Conservation (phyloP, 306 rosid genomes). For the Sechiopsis laciniata region DNA sequence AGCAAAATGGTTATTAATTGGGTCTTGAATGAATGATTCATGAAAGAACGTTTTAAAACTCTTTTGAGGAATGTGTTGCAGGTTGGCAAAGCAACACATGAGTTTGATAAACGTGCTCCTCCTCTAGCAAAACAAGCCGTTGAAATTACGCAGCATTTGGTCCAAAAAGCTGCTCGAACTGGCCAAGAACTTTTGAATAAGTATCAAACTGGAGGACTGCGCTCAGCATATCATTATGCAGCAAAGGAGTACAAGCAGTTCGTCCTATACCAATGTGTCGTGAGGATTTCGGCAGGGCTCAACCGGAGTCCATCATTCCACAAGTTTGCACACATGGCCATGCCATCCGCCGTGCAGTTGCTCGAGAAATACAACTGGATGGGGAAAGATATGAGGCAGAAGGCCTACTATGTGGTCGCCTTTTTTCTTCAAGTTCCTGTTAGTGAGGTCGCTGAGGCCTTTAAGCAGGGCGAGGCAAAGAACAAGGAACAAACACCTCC, state of each 20-base stretch:
- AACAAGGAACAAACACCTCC: conserved; percentile 21
- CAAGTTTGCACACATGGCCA: conserved; percentile 41
- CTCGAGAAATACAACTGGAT: conserved; percentile 52
- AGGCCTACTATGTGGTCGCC: conserved; percentile 44
- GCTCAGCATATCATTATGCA: conserved; percentile 47
- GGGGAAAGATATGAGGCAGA: conserved; percentile 39
- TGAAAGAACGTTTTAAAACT: not conserved
- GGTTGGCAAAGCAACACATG: conserved; percentile 52
- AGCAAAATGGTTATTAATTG: too few relatives aligned
- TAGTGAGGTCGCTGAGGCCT: conserved; percentile 46
- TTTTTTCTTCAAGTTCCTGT: conserved; percentile 66
- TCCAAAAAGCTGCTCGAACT: conserved; percentile 31
- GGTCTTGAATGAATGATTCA: too few relatives aligned
- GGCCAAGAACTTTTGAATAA: conserved; percentile 35
- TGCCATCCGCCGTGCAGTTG: conserved; percentile 42
- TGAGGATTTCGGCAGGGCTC: conserved; percentile 46
- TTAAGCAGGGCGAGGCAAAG: conserved; percentile 32
- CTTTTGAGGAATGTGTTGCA: conserved; percentile 20
- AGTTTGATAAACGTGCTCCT: conserved; percentile 61
- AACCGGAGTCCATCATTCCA: conserved; percentile 43
- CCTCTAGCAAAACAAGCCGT: conserved; percentile 44
- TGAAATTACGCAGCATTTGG: conserved; percentile 25
- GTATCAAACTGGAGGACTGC: conserved; percentile 54
- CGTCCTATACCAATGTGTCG: conserved; percentile 38
- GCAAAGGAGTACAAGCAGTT: conserved; percentile 49